Evolutionary conservation across 1,284 basidiomycete species (phyloP), one percentile per base, ranked within the genome.

Genomic region (Leccinum angustisporum): DNA sequence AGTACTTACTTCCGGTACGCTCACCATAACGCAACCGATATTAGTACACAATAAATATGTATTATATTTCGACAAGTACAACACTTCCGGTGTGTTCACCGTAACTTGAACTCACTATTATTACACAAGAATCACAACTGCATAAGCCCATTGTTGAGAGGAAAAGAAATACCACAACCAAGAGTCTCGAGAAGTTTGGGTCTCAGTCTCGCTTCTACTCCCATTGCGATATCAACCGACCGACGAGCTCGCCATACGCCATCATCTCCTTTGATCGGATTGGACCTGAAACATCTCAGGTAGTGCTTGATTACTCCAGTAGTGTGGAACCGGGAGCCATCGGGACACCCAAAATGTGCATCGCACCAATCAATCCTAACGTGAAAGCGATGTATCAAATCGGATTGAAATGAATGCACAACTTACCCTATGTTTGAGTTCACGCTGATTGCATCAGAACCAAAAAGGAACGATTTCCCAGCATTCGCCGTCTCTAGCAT

Each of bases 361-460:
- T 68, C 59, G 21, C 66, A 63, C 77, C 75, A 76, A 40, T 76
- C 68, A 33, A 77, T 58, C 46, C 67, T 64, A 38, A 46, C 2
- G 30, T 1, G 27, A 56, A 33, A 31, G 34, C 59, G 1, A 62
- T 30, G 30, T 8, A 14, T 31, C 3, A 5, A 50, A 25, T 16
- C 5, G 11, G 5, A 14, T 14, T 25, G 13, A 25, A 3, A 50
- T 8, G 31, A 14, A 16, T 9, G 34, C 7, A 36, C 33, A 38
- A 59, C 76, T 56, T 34, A 77, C 76, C 63, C 57, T 10, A 64
- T n/a, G 43, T 71, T 71, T 1, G 76, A 78, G 57, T 78, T 77
- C 30, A 78, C 66, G 2, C 65, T 68, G 7, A 73, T 9, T 3
- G 58, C 60, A 5, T 62, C 61, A 18, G 63, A 51, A 2, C 63